Conservation (phyloP, 1,139 yeast species). For the Yamadazyma pseudoaaseri region DNA sequence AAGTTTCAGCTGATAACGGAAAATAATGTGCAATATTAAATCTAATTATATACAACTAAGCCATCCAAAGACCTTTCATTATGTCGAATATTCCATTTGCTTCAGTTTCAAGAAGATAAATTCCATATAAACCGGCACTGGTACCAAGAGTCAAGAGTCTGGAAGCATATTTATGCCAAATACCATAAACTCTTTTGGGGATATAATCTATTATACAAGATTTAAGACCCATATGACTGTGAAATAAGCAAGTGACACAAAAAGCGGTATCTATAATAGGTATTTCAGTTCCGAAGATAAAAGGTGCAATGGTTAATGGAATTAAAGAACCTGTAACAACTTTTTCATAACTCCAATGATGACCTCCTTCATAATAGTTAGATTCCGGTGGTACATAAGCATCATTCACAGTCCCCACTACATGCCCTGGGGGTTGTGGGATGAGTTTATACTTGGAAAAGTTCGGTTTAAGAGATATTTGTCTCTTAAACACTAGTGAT, state of each 20-base stretch:
- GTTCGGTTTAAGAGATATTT: constrained; percentile 43
- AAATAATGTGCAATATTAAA: constrained; percentile 14
- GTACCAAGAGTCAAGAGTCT: constrained; percentile 65
- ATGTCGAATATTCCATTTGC: constrained; percentile 55
- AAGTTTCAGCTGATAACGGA: not conserved
- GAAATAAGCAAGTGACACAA: constrained; percentile 56
- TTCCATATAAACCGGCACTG: constrained; percentile 60
- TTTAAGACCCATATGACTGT: constrained; percentile 70
- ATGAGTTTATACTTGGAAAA: constrained; percentile 48
- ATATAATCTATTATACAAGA: constrained; percentile 80
- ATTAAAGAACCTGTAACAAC: constrained; percentile 55
- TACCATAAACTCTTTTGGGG: constrained; percentile 70
- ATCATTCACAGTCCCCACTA: constrained; percentile 75
- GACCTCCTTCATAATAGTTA: constrained; percentile 58
- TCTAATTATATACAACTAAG: constrained; percentile 13
- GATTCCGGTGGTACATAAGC: constrained; percentile 63
- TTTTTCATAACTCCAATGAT: constrained; percentile 74
- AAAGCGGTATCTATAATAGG: constrained; percentile 59
- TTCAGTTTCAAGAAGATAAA: constrained; percentile 61
- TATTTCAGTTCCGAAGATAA: constrained; percentile 50
- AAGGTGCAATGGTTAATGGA: constrained; percentile 65
- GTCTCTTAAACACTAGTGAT: constrained; percentile 12
- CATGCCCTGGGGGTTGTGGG: constrained; percentile 76
- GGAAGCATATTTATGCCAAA: constrained; percentile 61
- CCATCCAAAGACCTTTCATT: constrained; percentile 42